Percentiles rank a stretch among this genome's conserved stretches.
These are phyloP conservation scores for Rubus parviflorus DNA, from an alignment of 306 rosid genomes.

Conservation along the genomic window DNA sequence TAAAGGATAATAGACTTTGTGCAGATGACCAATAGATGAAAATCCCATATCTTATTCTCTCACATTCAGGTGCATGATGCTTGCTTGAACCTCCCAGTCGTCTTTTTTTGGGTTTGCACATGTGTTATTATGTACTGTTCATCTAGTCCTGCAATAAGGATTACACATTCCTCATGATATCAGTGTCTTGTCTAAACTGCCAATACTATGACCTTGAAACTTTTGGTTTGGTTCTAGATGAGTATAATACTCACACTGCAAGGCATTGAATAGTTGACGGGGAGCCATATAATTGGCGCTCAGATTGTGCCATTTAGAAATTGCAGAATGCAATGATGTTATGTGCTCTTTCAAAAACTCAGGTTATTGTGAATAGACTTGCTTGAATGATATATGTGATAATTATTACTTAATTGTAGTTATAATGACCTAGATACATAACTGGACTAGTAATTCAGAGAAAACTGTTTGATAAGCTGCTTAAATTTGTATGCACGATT, in stretches of 20 bases:
- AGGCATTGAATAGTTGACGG: background rate
- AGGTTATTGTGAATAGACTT: background rate
- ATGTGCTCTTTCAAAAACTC: background rate
- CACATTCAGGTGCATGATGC: background rate
- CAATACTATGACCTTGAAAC: background rate
- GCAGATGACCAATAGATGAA: background rate
- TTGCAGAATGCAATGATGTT: background rate
- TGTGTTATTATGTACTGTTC: constrained; percentile 1
- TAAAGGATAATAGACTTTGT: background rate
- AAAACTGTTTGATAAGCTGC: no score
- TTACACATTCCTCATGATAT: background rate
- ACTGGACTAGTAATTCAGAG: no score
- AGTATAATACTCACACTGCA: background rate
- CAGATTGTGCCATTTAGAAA: background rate
- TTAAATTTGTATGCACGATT: no score
- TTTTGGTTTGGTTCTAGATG: no score
- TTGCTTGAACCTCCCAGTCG: background rate
- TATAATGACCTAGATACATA: background rate
- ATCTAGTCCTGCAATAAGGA: background rate
- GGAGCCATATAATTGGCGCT: background rate
- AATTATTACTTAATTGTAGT: background rate
- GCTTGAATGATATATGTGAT: background rate
- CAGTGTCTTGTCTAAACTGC: background rate
- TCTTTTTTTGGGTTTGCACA: background rate
- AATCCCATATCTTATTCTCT: background rate